Conservation (phyloP, 495 filamentous ascomycete species). For the Aspergillus leporis region DNA sequence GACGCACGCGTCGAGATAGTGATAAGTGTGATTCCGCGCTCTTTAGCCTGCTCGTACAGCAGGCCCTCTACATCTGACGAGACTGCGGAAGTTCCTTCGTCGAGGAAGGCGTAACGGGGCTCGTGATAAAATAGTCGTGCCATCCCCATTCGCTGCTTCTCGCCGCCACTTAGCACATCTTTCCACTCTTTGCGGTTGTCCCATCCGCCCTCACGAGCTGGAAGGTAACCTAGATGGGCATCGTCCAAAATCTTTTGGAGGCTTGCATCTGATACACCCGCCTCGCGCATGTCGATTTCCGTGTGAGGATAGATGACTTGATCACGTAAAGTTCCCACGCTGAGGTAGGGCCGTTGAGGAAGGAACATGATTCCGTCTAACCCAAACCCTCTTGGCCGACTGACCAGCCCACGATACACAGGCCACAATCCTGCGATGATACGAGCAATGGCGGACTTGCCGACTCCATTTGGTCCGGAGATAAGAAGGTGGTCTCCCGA, state of each 20-base stretch:
- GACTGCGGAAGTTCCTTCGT: conserved; percentile 94
- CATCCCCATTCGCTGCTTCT: conserved; percentile 94
- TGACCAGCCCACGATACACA: conserved; percentile 88
- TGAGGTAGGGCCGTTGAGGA: conserved; percentile 90
- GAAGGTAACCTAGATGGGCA: conserved; percentile 84
- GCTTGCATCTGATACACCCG: conserved; percentile 69
- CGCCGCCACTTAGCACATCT: conserved; percentile 93
- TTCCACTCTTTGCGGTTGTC: conserved; percentile 98
- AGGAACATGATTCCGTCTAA: conserved; percentile 97
- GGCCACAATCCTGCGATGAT: conserved; percentile 95
- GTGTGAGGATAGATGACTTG: conserved; percentile 98
- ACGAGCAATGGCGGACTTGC: conserved; percentile 87
- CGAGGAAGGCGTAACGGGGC: conserved; percentile 88
- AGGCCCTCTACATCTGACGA: conserved; percentile 92
- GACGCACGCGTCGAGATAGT: conserved; percentile 92
- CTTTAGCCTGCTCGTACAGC: conserved; percentile 88
- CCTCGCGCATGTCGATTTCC: conserved; percentile 88
- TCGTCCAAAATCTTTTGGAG: conserved; percentile 76
- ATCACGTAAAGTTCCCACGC: conserved; percentile 91
- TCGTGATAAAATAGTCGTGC: conserved; percentile 93
- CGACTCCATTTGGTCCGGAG: conserved; percentile 92
- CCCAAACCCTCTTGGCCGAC: conserved; percentile 75
- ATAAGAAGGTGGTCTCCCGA: conserved; percentile 92
- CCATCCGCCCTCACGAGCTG: conserved; percentile 92
- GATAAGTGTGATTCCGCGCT: conserved; percentile 88